Conservation (phyloP, 257 asterid species). For the Nicotiana otophora region DNA sequence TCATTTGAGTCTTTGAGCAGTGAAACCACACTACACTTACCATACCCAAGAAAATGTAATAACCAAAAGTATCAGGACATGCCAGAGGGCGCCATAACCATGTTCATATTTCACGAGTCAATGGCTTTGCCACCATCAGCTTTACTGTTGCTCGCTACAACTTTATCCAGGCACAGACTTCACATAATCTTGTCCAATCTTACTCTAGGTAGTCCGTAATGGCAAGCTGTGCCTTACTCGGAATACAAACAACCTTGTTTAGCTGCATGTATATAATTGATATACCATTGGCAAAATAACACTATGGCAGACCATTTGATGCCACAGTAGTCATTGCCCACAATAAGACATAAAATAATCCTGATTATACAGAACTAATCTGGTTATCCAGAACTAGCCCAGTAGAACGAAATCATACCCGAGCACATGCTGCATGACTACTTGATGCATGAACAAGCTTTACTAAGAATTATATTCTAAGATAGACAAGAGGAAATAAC, state of each 20-base stretch:
- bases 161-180: background rate
- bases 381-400: background rate
- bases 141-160: background rate
- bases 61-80: background rate
- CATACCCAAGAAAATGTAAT: background rate
- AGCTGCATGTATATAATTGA: background rate
- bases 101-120: background rate
- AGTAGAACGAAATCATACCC: background rate
- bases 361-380: background rate
- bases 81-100: background rate
- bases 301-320: background rate
- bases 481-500: background rate
- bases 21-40: background rate
- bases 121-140: background rate
- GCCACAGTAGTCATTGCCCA: background rate
- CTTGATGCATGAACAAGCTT: too few relatives aligned
- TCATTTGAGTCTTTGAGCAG: background rate
- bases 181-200: background rate
- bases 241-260: background rate
- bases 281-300: background rate
- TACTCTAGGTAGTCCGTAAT: background rate
- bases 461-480: background rate
- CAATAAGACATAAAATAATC: background rate
- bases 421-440: background rate
- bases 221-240: background rate